Evolutionary conservation across 345 rosid species (phyloP), one percentile per base, ranked within the genome.

Genomic region (Iberis pinnata): DNA sequence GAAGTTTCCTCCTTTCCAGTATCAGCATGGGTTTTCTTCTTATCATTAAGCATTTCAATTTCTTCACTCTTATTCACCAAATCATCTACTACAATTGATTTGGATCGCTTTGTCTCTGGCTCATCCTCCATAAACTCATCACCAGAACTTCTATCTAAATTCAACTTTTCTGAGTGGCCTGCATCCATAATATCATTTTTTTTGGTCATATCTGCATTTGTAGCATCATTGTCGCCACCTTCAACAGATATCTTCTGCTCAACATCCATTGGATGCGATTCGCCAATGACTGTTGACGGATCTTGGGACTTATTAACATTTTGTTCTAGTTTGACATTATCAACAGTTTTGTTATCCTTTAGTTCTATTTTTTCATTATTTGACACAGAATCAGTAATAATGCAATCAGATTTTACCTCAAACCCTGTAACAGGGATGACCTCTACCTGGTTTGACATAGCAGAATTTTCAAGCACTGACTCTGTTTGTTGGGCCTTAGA

Each of bases 341-440:
- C 99, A 92, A 81, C 83, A 88, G 73, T 83, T 78, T 81, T 65
- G 65, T 83, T 83, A 92, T 83, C 97, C 90, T 88, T 92, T 70
- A 79, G 76, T 83, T 88, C 95, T 80, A 76, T 76, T 76, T 80
- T 92, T 80, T 78, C 90, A 81, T 77, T 85, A 88, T 80, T 85
- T 83, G 95, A 81, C 67, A 88, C 85, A 88, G 80, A 86, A 93
- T 88, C 95, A 86, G 90, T 75, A 93, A 87, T 76, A 83, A 93
- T 72, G 81, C 94, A 81, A 85, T 83, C 90, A 83, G 87, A 93
- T 83, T 83, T 88, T 88, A 86, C 90, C 86, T 78, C 94, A 82
- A 73, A 77, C 85, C 95, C 99, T 80, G 83, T 74, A 76, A 53
- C 76, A 60, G 87, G 78, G 95, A 76, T 93, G 85, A 88, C 97